Evolutionary conservation across 164 flowering plant genomes (phyloP).

Genomic region (Macadamia tetraphylla): DNA sequence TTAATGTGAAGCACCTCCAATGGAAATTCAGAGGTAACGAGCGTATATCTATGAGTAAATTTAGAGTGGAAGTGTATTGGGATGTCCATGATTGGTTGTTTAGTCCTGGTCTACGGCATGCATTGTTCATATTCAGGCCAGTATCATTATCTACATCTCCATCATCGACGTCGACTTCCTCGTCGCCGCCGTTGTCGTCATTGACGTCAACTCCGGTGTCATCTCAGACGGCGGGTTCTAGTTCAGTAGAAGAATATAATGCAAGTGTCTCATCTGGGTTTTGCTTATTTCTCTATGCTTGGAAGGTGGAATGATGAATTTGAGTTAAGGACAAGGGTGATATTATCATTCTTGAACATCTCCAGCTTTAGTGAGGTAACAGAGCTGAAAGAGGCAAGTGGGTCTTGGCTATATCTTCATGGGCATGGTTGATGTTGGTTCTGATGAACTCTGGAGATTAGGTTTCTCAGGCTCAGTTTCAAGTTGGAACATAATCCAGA

Average conservation of each 20-base stretch:
- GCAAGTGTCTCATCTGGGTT: conserved; percentile 43
- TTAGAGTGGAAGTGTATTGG: conserved; percentile 63
- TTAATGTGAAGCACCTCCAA: conserved; percentile 63
- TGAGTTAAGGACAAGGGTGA: background rate
- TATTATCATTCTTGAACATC: conserved; percentile 1
- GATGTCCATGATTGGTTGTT: conserved; percentile 83
- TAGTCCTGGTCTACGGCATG: conserved; percentile 61
- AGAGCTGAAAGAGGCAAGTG: conserved; percentile 5
- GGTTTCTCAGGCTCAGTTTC: background rate
- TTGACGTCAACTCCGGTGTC: conserved; percentile 27
- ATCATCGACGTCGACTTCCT: conserved; percentile 17
- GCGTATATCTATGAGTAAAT: conserved; percentile 38
- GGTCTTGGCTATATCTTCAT: conserved; percentile 4
- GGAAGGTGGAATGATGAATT: conserved; percentile 48
- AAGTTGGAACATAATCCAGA: background rate
- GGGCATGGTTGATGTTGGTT: conserved; percentile 4
- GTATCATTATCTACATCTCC: conserved; percentile 23
- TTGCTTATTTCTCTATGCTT: conserved; percentile 68
- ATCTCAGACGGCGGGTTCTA: conserved; percentile 26
- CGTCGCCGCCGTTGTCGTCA: conserved; percentile 22
- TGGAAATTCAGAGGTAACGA: conserved; percentile 82
- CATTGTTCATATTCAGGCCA: conserved; percentile 64
- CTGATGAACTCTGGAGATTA: conserved; percentile 13
- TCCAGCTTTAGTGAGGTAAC: background rate
- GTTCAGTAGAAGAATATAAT: conserved; percentile 26